Conservation (phyloP, 371 early-diverging fungal genomes). For the Choanephora cucurbitarum region DNA sequence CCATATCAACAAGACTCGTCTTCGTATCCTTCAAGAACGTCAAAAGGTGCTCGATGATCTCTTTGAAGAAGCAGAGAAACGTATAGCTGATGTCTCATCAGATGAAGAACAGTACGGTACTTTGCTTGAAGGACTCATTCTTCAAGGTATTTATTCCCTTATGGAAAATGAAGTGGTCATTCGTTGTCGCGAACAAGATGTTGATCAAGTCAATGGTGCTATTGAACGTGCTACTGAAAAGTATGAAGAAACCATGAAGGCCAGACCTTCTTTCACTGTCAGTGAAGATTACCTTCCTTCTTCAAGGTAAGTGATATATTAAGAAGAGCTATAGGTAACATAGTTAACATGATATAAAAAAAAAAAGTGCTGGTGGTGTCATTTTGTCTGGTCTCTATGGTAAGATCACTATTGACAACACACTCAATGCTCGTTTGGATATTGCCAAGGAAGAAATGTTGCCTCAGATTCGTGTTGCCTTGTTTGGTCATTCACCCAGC, state of each 20-base stretch:
- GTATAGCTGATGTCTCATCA: constrained; percentile 57
- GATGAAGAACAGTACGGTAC: constrained; percentile 60
- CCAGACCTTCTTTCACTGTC: constrained; percentile 52
- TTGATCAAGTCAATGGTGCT: constrained; percentile 60
- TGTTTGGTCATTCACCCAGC: constrained; percentile 89
- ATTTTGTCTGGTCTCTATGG: constrained; percentile 72
- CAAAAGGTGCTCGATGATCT: constrained; percentile 84
- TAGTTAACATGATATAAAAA: too few relatives aligned
- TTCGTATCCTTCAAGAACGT: constrained; percentile 85
- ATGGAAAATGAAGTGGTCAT: constrained; percentile 80
- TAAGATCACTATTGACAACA: constrained; percentile 85
- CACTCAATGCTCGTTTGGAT: constrained; percentile 87
- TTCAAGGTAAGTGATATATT: constrained; percentile 39
- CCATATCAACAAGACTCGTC: constrained; percentile 92
- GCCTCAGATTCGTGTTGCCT: constrained; percentile 84
- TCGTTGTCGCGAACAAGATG: constrained; percentile 76
- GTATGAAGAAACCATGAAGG: constrained; percentile 64
- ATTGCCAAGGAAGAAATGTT: constrained; percentile 85
- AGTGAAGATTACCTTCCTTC: constrained; percentile 58
- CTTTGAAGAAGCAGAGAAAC: constrained; percentile 62
- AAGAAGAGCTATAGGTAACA: too few relatives aligned
- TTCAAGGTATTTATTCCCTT: constrained; percentile 84
- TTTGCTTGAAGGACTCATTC: constrained; percentile 69
- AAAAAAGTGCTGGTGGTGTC: constrained; percentile 92
- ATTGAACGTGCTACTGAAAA: constrained; percentile 56